Percentiles rank a stretch among this genome's conserved stretches.
Evolutionary conservation across 495 filamentous ascomycete species (phyloP).

Genomic region (Lophiotrema nucula): DNA sequence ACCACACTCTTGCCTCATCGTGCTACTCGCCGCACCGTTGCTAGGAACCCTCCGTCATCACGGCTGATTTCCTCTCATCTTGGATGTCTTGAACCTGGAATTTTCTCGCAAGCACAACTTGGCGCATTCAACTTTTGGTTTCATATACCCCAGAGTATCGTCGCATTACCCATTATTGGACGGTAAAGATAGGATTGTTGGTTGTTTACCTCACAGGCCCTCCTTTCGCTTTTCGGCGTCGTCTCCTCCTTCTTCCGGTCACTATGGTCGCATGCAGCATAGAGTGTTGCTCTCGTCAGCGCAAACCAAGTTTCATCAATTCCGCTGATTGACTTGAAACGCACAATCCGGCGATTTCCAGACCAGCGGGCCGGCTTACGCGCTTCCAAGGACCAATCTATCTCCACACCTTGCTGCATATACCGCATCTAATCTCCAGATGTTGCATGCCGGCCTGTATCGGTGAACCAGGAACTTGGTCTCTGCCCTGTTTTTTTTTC

Average conservation of each 20-base stretch:
- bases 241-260: neutral
- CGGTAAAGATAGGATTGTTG: constrained; percentile 28
- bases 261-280: constrained; percentile 11
- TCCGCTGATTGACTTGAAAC: constrained; percentile 14
- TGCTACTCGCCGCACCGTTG: neutral
- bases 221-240: neutral
- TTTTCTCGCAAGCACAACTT: constrained; percentile 10
- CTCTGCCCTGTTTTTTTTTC: neutral
- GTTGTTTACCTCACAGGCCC: neutral
- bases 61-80: constrained; percentile 22
- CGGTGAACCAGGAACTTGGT: constrained; percentile 8
- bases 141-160: constrained; percentile 26
- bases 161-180: constrained; percentile 23
- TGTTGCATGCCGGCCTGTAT: constrained; percentile 7
- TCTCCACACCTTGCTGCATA: constrained; percentile 13
- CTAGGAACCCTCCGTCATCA: constrained; percentile 11
- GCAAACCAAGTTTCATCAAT: constrained; percentile 1
- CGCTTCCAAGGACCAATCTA: constrained; percentile 5
- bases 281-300: constrained; percentile 28
- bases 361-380: constrained; percentile 14
- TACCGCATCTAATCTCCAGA: too few species aligned
- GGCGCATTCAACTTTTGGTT: constrained; percentile 14
- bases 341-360: constrained; percentile 2
- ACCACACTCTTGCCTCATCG: neutral
- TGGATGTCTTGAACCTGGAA: constrained; percentile 12